Base-by-base conservation (phyloP, 768 basidiomycete genomes). In the Tremella mesenterica region DNA sequence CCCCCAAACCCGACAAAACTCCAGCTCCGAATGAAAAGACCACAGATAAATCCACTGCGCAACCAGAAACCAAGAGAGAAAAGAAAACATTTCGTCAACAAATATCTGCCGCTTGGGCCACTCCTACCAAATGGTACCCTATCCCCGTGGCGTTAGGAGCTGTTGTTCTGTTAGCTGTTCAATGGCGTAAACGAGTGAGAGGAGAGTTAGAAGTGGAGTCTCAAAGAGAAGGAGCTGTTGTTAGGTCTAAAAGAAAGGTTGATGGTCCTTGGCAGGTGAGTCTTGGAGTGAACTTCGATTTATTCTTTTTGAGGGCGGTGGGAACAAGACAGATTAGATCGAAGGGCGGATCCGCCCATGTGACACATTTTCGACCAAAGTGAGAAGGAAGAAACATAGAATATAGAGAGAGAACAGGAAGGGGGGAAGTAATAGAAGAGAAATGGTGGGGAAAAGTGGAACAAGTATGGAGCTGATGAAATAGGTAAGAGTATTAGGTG, bases 71-170 rank as follows among this genome's bases (percentile, higher is more conserved):
- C n/a, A n/a, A n/a, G n/a, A n/a, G n/a, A n/a, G n/a, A n/a, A n/a
- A n/a, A n/a, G 33, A 45, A 38, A 50, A 9, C 20, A 38, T 20
- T 48, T 9, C 26, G 18, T 4, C 28, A 41, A 6, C 18, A 41
- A 28, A 50, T 61, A 41, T 43, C 54, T 21, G 52, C 56, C 44
- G 64, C 59, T 18, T 66, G 64, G 4, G 77, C 83, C 65, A 91
- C 92, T 0, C 88, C 89, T 0, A 91, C 86, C 30, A 87, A 83
- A 73, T 97, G 92, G 92, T 93, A 92, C 62, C 92, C 92, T 9
- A 80, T 96, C 41, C 91, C 91, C 14, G 75, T 93, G 52, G 88
- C 88, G 10, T 85, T 91, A 26, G 90, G 90, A 31, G 89, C 88
- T 1, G 77, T 90, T n/a, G 80, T 93, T 27, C 83, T 93, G 29